A percentile compares a stretch with the other conserved stretches of the same genome.
These are phyloP conservation scores for Aquilaria malaccensis DNA, from an alignment of 345 rosid species.

Conservation along the genomic window DNA sequence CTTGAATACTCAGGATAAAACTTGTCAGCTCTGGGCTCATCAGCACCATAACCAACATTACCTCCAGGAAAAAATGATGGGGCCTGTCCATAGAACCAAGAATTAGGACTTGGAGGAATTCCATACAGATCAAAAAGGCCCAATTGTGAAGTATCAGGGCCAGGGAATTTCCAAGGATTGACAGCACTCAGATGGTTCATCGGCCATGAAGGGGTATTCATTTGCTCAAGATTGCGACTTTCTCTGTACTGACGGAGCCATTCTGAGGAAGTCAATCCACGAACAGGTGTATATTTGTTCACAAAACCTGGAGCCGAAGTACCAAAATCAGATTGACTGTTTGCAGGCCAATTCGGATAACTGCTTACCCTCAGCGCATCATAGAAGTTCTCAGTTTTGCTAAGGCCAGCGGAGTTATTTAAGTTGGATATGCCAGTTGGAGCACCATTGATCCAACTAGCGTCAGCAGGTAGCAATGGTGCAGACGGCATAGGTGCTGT, in stretches of 20 bases:
- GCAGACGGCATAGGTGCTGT: slow-evolving; percentile 75
- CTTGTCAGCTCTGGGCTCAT: slow-evolving; percentile 38
- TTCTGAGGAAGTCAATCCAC: slow-evolving; percentile 73
- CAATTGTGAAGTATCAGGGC: slow-evolving; percentile 27
- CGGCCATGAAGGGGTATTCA: slow-evolving; percentile 22
- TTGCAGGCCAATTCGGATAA: slow-evolving; percentile 30
- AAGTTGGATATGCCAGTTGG: slow-evolving; percentile 18
- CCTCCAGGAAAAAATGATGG: slow-evolving; percentile 22
- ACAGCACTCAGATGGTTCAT: slow-evolving; percentile 29
- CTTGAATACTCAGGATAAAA: slow-evolving; percentile 38
- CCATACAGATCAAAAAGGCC: slow-evolving; percentile 44
- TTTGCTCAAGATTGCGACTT: slow-evolving; percentile 41
- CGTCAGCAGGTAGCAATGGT: slow-evolving; percentile 80
- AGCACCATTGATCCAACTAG: slow-evolving; percentile 41
- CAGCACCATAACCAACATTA: slow-evolving; percentile 17
- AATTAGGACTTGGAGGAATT: slow-evolving; percentile 36
- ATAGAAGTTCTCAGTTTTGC: slow-evolving; percentile 24
- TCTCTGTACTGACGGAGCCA: slow-evolving; percentile 95
- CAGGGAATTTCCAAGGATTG: slow-evolving; percentile 25
- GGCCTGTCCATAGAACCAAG: slow-evolving; percentile 20
- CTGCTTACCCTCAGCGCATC: slow-evolving; percentile 23
- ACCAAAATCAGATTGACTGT: slow-evolving; percentile 22
- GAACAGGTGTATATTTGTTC: slow-evolving; percentile 31
- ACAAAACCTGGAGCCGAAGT: slow-evolving; percentile 24
- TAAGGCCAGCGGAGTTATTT: slow-evolving; percentile 17